phyloP scores from a whole-genome alignment of 257 asterid genomes.

The Plantago elongata region DNA sequence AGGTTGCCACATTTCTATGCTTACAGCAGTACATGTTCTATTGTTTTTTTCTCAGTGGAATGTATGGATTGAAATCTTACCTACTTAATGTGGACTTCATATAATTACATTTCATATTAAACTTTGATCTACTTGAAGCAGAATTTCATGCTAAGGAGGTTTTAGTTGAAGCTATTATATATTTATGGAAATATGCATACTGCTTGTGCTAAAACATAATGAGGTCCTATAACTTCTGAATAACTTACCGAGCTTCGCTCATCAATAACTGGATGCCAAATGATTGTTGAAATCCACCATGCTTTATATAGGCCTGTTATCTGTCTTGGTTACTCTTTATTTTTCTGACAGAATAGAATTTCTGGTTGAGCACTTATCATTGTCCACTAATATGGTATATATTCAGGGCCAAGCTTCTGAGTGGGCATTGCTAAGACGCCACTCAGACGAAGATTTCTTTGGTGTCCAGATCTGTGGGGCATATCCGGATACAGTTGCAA shows the following conservation, averaged over 20 bases:
- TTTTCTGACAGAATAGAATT: background rate
- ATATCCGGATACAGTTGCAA: slow-evolving; percentile 89
- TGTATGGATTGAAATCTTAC: no score
- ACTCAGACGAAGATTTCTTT: slow-evolving; percentile 79
- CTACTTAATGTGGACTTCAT: no score
- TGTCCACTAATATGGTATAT: slow-evolving; percentile 13
- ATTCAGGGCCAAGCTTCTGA: slow-evolving; percentile 96
- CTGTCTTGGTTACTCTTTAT: background rate
- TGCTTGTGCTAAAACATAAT: no score
- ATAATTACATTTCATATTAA: no score
- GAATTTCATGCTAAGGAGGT: no score
- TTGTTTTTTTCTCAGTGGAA: background rate
- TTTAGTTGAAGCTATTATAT: no score
- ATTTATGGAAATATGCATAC: no score
- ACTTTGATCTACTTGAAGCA: no score
- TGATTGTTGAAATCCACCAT: slow-evolving; percentile 1
- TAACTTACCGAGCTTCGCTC: background rate
- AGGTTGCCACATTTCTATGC: slow-evolving; percentile 36
- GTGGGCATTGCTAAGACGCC: slow-evolving; percentile 99
- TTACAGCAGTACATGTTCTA: background rate
- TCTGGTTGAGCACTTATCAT: slow-evolving; percentile 3
- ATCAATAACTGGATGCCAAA: background rate
- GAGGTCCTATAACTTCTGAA: no score
- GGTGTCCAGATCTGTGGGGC: slow-evolving; percentile 98
- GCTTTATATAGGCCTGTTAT: background rate